phyloP scores from a whole-genome alignment of 2,329 filamentous ascomycete species.

The Fusarium mundagurra region DNA sequence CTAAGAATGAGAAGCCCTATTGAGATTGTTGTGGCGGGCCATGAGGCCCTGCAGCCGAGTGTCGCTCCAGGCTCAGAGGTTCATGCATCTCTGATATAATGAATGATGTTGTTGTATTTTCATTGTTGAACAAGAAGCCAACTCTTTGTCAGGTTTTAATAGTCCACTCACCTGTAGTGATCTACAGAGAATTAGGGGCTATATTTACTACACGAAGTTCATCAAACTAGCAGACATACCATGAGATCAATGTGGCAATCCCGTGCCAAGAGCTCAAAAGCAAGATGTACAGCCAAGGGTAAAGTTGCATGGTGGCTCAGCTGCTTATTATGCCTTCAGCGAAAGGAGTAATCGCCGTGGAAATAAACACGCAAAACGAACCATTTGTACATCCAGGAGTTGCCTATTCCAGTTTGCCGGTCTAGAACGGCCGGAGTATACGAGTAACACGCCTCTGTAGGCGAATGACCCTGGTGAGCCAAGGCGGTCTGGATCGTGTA shows the following conservation, averaged over 20 bases:
- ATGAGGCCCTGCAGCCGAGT: not conserved
- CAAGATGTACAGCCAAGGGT: not conserved
- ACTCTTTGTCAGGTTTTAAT: not conserved
- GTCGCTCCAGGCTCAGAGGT: not conserved
- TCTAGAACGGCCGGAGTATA: not conserved
- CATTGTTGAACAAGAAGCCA: not conserved
- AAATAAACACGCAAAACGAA: fast-evolving
- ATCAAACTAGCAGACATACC: not conserved
- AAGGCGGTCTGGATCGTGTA: not conserved
- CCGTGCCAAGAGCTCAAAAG: fast-evolving
- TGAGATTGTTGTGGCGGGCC: not conserved
- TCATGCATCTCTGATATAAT: not conserved
- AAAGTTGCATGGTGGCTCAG: not conserved
- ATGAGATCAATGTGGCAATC: not conserved
- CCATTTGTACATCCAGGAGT: not conserved
- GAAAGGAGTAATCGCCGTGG: not conserved
- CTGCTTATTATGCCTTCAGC: not conserved
- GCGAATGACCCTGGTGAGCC: not conserved
- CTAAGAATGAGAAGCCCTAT: not conserved
- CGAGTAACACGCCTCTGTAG: not conserved
- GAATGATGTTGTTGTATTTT: not conserved
- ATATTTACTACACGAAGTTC: too few species aligned
- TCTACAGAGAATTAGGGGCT: not conserved
- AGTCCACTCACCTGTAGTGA: not conserved
- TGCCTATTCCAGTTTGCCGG: not conserved